Conservation (phyloP, 2,329 filamentous ascomycete genomes). For the Colletotrichum limetticola region DNA sequence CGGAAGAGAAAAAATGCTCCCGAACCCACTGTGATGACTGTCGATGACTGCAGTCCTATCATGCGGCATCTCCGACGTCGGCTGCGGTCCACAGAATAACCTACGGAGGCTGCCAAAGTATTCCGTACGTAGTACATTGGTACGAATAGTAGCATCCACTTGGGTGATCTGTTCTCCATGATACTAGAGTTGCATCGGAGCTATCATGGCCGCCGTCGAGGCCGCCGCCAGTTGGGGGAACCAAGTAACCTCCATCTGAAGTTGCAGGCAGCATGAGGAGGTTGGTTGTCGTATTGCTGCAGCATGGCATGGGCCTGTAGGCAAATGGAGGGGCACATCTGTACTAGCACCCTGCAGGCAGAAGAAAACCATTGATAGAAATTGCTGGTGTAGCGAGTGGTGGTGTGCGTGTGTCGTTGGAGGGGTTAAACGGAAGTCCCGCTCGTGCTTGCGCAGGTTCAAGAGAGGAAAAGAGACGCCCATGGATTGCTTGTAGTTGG, state of each 20-base stretch:
- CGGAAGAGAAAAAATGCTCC: neutral
- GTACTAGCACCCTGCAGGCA: conserved; percentile 3
- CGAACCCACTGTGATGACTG: conserved; percentile 16
- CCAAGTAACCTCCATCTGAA: neutral
- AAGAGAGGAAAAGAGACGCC: neutral
- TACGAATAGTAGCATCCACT: neutral
- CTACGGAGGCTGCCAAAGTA: neutral
- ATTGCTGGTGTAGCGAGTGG: neutral
- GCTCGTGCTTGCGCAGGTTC: conserved; percentile 16
- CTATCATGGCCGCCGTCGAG: conserved; percentile 4
- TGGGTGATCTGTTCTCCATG: neutral
- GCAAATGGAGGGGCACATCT: neutral
- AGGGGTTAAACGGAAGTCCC: conserved; percentile 31
- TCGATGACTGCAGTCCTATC: conserved; percentile 2
- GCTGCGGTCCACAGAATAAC: conserved; percentile 30
- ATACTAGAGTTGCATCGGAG: neutral
- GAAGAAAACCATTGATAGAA: neutral
- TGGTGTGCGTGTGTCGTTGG: conserved; percentile 15
- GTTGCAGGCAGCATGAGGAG: neutral
- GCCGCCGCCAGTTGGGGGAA: neutral
- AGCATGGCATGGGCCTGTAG: neutral
- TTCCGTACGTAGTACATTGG: neutral
- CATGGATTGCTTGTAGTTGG: neutral
- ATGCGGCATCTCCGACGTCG: conserved; percentile 26
- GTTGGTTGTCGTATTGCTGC: neutral